Conservation (phyloP, 495 filamentous ascomycete species). For the Hypoxylon fragiforme region DNA sequence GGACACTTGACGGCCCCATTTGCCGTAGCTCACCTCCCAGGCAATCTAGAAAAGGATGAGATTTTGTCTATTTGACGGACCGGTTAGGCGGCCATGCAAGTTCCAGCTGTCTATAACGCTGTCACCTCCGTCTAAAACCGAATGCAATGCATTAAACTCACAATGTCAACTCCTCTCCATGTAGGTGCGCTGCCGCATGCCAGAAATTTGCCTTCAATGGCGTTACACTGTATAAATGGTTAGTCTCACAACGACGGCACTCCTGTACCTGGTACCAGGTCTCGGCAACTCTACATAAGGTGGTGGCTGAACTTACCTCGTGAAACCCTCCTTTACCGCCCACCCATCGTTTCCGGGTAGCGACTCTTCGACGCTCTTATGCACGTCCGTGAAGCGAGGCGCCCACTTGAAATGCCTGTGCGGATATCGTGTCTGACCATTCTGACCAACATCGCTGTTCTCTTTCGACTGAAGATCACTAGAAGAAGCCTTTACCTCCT, state of each 20-base stretch:
- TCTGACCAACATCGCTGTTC: conserved; percentile 37
- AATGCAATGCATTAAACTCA: conserved; percentile 55
- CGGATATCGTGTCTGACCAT: conserved; percentile 47
- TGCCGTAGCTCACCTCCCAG: conserved; percentile 34
- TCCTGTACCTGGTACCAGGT: no score
- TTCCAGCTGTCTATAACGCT: conserved; percentile 27
- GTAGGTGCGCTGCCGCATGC: conserved; percentile 64
- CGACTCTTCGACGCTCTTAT: conserved; percentile 77
- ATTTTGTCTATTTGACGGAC: conserved; percentile 28
- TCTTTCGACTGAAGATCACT: conserved; percentile 2
- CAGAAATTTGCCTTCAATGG: conserved; percentile 91
- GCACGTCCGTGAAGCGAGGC: conserved; percentile 83
- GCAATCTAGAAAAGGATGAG: conserved; percentile 24
- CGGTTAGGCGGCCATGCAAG: conserved; percentile 16
- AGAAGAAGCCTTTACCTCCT: conserved; percentile 41
- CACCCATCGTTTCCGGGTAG: conserved; percentile 91
- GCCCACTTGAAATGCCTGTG: conserved; percentile 95
- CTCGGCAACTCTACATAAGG: not conserved
- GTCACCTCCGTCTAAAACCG: conserved; percentile 28
- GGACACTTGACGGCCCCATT: conserved; percentile 22
- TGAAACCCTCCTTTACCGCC: conserved; percentile 84
- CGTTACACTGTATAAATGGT: conserved; percentile 65
- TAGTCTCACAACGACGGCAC: conserved; percentile 4
- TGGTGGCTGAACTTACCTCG: conserved; percentile 64
- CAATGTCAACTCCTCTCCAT: conserved; percentile 79